These are phyloP conservation scores for Heliamphora pulchella DNA, from an alignment of 179 eudicot species.

Conservation along the genomic window DNA sequence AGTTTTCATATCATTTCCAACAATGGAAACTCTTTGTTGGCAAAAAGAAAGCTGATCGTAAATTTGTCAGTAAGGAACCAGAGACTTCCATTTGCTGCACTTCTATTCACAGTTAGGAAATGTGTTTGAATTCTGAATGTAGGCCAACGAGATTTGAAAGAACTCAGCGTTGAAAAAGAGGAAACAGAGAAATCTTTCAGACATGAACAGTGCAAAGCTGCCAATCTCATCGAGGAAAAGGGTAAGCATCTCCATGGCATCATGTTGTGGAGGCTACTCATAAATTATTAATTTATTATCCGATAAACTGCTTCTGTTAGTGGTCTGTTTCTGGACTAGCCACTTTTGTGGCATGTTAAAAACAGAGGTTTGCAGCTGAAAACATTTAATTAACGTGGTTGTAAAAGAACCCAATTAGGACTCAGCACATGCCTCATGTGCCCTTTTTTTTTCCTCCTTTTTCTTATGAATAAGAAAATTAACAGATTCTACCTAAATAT, in stretches of 20 bases:
- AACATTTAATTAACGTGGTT: not conserved
- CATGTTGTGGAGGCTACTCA: not conserved
- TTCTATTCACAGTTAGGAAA: constrained; percentile 3
- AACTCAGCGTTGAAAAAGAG: constrained; percentile 53
- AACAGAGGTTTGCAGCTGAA: not conserved
- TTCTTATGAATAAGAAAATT: not conserved
- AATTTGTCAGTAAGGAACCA: not conserved
- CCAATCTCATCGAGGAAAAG: constrained; percentile 48
- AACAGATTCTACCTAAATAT: not conserved
- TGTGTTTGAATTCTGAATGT: constrained; percentile 16
- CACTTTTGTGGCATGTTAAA: not conserved
- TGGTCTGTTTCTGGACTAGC: constrained; percentile 6
- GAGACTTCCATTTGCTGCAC: not conserved
- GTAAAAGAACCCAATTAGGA: not conserved
- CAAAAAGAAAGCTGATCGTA: not conserved
- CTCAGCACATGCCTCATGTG: not conserved
- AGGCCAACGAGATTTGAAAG: constrained; percentile 62
- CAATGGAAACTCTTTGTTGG: not conserved
- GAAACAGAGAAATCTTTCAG: constrained; percentile 40
- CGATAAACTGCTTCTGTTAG: not conserved
- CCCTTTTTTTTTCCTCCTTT: not conserved
- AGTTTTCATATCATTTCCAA: not conserved
- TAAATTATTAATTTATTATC: not conserved
- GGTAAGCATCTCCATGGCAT: constrained; percentile 33
- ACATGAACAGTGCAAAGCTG: constrained; percentile 41